Base-by-base conservation (phyloP, 2,329 filamentous ascomycete species). In the Iodosphaeria phyllophila region DNA sequence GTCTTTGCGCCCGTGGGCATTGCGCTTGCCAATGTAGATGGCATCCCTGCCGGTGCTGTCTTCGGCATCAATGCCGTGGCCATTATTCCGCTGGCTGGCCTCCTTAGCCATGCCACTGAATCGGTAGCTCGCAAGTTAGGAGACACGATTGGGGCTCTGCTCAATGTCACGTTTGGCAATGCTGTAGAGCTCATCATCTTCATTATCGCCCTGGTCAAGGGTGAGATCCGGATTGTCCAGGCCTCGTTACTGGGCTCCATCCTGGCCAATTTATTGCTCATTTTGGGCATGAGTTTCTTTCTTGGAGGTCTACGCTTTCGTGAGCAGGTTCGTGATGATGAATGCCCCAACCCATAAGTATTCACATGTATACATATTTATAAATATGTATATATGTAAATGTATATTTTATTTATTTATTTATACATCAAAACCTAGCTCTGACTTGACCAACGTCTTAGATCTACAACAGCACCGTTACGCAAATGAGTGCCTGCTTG, bases 391-490 rank as follows among this genome's bases (percentile, higher is more conserved):
- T n/a, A n/a, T n/a, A n/a, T n/a, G n/a, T n/a, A n/a, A n/a, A n/a
- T n/a, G n/a, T n/a, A n/a, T n/a, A n/a, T n/a, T n/a, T n/a, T n/a
- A n/a, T n/a, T n/a, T n/a, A n/a, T n/a, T n/a, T n/a, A n/a, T n/a
- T n/a, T n/a, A n/a, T n/a, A n/a, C n/a, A n/a, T n/a, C n/a, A n/a
- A n/a, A n/a, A n/a, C n/a, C n/a, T n/a, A n/a, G n/a, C n/a, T n/a
- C 14, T 25, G 16, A 28, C 13, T 27, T 77, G 67, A n/a, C n/a
- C n/a, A n/a, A n/a, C n/a, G n/a, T n/a, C n/a, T n/a, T n/a, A n/a
- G n/a, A 74, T 93, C 33, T 93, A 92, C 54, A 93, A 92, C 52
- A 89, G 73, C 51, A 92, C 80, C 13, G 80, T 92, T 30, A 92
- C 83, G 1, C 83, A 93, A 47, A 92, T 92, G 80, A 92, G 82